These are phyloP conservation scores for Boletus subcaerulescens DNA, from an alignment of 768 basidiomycete species.

Conservation along the genomic window DNA sequence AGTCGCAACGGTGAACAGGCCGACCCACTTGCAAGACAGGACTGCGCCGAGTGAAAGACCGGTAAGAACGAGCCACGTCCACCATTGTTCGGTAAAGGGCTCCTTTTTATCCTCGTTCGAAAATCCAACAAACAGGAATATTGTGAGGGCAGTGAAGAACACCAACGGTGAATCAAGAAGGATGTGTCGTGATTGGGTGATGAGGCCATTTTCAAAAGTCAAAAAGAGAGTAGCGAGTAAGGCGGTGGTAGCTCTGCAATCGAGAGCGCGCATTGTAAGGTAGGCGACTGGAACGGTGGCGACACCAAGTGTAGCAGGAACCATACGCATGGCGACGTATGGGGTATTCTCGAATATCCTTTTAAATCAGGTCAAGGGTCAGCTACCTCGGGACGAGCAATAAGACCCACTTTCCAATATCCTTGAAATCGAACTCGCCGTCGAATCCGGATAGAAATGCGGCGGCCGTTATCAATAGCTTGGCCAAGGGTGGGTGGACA, in stretches of 20 bases:
- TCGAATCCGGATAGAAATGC: slow-evolving; percentile 86
- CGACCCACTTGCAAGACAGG: slow-evolving; percentile 96
- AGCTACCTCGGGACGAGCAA: background rate
- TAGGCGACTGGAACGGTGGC: slow-evolving; percentile 89
- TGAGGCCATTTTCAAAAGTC: slow-evolving; percentile 94
- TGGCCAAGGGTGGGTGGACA: slow-evolving; percentile 96
- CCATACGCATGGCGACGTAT: slow-evolving; percentile 94
- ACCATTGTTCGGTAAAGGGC: slow-evolving; percentile 87
- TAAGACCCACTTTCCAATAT: slow-evolving; percentile 84
- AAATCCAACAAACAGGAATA: slow-evolving; percentile 87
- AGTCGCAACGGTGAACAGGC: slow-evolving; percentile 95
- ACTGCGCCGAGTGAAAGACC: slow-evolving; percentile 92
- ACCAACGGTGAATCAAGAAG: slow-evolving; percentile 97
- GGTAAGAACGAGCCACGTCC: slow-evolving; percentile 85
- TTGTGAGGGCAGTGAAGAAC: slow-evolving; percentile 93
- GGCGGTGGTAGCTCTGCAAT: slow-evolving; percentile 89
- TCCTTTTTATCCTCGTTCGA: slow-evolving; percentile 84
- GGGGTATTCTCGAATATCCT: slow-evolving; percentile 87
- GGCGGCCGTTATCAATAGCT: slow-evolving; percentile 89
- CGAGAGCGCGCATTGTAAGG: slow-evolving; percentile 89
- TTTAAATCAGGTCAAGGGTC: slow-evolving; percentile 2
- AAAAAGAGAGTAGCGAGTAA: slow-evolving; percentile 88
- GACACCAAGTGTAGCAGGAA: slow-evolving; percentile 89
- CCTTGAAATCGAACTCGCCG: slow-evolving; percentile 95
- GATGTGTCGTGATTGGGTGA: slow-evolving; percentile 95